Evolutionary conservation across 1,139 yeast genomes (phyloP).

Genomic region (Candida buenavistaensis): DNA sequence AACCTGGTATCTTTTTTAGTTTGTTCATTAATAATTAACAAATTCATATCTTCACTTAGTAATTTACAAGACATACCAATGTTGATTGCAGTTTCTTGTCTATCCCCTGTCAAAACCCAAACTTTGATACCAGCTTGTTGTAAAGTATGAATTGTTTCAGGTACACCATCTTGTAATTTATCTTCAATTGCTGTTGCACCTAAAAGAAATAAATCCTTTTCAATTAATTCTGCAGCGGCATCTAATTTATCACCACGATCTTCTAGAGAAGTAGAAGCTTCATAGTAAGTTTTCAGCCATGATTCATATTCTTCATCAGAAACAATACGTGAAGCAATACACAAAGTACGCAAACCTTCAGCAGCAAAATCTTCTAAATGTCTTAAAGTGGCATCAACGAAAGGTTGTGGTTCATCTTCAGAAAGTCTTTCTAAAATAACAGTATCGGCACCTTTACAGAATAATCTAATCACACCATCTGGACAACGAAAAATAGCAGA

Average conservation of each 20-base stretch:
- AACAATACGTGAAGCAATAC: constrained; percentile 84
- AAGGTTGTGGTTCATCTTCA: constrained; percentile 65
- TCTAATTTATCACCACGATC: constrained; percentile 77
- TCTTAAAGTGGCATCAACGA: constrained; percentile 75
- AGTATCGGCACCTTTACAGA: constrained; percentile 98
- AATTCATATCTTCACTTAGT: constrained; percentile 92
- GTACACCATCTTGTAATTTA: constrained; percentile 96
- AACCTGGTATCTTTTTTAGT: constrained; percentile 69
- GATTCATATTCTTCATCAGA: constrained; percentile 72
- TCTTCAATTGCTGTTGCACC: constrained; percentile 99
- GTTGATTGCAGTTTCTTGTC: constrained; percentile 98
- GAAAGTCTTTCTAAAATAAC: constrained; percentile 86
- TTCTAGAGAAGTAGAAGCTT: constrained; percentile 80
- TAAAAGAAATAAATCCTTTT: constrained; percentile 69
- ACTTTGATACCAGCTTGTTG: constrained; percentile 96
- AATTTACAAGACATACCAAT: constrained; percentile 98
- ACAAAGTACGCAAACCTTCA: constrained; percentile 91
- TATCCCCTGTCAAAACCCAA: constrained; percentile 98
- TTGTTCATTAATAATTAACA: constrained; percentile 86
- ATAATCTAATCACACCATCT: constrained; percentile 84
- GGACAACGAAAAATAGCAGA: constrained; percentile 93
- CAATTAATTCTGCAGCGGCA: constrained; percentile 70
- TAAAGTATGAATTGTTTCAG: constrained; percentile 91
- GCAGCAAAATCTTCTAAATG: constrained; percentile 97
- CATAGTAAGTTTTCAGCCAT: constrained; percentile 66